These are phyloP conservation scores for Naganishia randhawae DNA, from an alignment of 768 basidiomycete species.

Conservation along the genomic window DNA sequence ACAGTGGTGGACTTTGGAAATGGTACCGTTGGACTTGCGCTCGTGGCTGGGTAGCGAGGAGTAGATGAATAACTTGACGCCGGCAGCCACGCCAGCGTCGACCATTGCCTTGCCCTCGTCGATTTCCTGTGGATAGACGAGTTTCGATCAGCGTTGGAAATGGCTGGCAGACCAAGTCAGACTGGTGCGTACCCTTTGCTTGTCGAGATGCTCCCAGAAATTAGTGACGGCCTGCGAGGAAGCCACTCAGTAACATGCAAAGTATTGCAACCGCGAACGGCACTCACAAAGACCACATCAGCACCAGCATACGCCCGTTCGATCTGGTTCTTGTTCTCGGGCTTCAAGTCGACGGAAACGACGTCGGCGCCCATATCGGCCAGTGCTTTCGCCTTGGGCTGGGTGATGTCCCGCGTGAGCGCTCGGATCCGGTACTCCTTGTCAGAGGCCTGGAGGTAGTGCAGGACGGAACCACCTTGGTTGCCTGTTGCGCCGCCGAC, in stretches of 20 bases:
- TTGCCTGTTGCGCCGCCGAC: conserved; percentile 43
- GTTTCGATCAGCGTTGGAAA: too few species aligned
- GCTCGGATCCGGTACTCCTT: conserved; percentile 34
- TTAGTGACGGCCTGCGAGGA: conserved; percentile 27
- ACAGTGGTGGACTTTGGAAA: conserved; percentile 19
- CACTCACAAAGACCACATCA: conserved; percentile 25
- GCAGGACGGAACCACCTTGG: conserved; percentile 42
- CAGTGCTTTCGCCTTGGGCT: conserved; percentile 32
- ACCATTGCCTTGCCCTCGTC: conserved; percentile 33
- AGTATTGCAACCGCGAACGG: neutral
- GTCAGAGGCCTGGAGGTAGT: conserved; percentile 25
- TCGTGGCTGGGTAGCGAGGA: conserved; percentile 18
- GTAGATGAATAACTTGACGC: conserved; percentile 35
- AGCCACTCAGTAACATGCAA: neutral
- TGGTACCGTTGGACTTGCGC: conserved; percentile 4
- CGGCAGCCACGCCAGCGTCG: conserved; percentile 31
- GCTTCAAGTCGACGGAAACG: conserved; percentile 31
- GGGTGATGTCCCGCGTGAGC: conserved; percentile 40
- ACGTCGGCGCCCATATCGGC: conserved; percentile 37
- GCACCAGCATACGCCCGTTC: conserved; percentile 26
- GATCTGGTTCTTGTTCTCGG: conserved; percentile 25
- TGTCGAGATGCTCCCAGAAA: conserved; percentile 31
- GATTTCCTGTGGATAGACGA: conserved; percentile 2
- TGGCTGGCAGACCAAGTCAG: neutral
- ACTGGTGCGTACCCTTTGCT: conserved; percentile 1